Conservation (phyloP, 108 stramenopile species). For the Pseudonitzschia multistriata region DNA sequence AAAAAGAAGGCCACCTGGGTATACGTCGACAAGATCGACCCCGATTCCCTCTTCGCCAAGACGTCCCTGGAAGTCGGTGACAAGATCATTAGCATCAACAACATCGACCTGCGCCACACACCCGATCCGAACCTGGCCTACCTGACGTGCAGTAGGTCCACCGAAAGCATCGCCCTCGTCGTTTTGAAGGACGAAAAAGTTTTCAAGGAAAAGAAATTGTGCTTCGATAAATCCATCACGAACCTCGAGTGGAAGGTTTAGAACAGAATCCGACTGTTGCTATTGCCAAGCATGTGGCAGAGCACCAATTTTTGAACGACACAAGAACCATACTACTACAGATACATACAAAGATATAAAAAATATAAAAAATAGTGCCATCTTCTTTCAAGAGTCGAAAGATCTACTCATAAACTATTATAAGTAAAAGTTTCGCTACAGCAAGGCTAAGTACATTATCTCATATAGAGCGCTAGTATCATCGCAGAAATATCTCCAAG, state of each 20-base stretch:
- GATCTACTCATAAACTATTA: too few relatives aligned
- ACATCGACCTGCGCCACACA: constrained; percentile 4
- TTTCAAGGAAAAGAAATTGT: constrained; percentile 20
- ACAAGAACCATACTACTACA: too few relatives aligned
- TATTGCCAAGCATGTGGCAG: too few relatives aligned
- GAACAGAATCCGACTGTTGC: background rate
- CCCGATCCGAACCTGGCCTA: constrained; percentile 10
- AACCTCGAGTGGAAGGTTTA: constrained; percentile 24
- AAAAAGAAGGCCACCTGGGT: background rate
- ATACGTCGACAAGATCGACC: constrained; percentile 10
- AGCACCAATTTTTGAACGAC: too few relatives aligned
- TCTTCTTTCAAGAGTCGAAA: too few relatives aligned
- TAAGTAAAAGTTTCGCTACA: too few relatives aligned
- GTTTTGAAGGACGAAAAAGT: constrained; percentile 19
- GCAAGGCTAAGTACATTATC: too few relatives aligned
- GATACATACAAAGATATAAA: too few relatives aligned
- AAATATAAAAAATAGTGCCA: too few relatives aligned
- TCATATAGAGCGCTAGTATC: too few relatives aligned
- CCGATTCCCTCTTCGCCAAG: constrained; percentile 13
- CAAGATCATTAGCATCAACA: constrained; percentile 23
- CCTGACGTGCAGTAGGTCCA: constrained; percentile 15
- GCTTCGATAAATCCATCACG: constrained; percentile 18
- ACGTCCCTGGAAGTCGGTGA: constrained; percentile 31
- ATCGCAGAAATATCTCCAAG: too few relatives aligned
- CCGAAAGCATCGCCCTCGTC: constrained; percentile 23